Percentiles rank a stretch among this genome's conserved stretches.
Evolutionary conservation across 768 basidiomycete genomes (phyloP).

Genomic region (Rhodosporidiobolus sp.): DNA sequence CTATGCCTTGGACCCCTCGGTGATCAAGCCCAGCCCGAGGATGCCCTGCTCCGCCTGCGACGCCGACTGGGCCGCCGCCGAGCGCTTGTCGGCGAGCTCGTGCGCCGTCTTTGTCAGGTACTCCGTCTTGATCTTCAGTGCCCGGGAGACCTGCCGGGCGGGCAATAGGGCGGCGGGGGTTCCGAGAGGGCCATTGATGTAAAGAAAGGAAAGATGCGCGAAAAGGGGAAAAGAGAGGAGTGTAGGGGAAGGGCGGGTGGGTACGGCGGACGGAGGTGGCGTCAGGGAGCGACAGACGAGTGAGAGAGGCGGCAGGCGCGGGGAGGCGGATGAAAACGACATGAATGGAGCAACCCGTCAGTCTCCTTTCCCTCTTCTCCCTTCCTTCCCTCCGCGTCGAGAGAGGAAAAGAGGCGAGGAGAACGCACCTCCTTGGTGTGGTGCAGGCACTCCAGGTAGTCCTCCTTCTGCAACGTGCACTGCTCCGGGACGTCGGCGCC

Average conservation of each 20-base stretch:
- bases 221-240: too few species aligned
- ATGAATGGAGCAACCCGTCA: background rate
- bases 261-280: too few species aligned
- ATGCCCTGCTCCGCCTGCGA: slow-evolving; percentile 70
- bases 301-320: too few species aligned
- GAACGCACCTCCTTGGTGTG: slow-evolving; percentile 79
- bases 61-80: slow-evolving; percentile 69
- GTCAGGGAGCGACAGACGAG: too few species aligned
- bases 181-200: background rate
- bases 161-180: background rate
- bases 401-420: background rate
- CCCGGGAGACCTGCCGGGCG: slow-evolving; percentile 49
- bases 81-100: slow-evolving; percentile 65
- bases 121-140: slow-evolving; percentile 51
- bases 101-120: slow-evolving; percentile 58
- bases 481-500: slow-evolving; percentile 68
- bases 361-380: background rate
- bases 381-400: too few species aligned
- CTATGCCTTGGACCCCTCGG: slow-evolving; percentile 21
- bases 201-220: background rate
- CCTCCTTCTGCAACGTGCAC: slow-evolving; percentile 69
- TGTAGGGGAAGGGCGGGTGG: too few species aligned
- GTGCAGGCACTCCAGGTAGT: slow-evolving; percentile 90
- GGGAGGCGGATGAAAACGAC: too few species aligned
- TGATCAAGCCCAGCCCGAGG: slow-evolving; percentile 69